Evolutionary conservation across 176 grass and related monocot genomes (phyloP).

Genomic region (Raddia distichophylla): DNA sequence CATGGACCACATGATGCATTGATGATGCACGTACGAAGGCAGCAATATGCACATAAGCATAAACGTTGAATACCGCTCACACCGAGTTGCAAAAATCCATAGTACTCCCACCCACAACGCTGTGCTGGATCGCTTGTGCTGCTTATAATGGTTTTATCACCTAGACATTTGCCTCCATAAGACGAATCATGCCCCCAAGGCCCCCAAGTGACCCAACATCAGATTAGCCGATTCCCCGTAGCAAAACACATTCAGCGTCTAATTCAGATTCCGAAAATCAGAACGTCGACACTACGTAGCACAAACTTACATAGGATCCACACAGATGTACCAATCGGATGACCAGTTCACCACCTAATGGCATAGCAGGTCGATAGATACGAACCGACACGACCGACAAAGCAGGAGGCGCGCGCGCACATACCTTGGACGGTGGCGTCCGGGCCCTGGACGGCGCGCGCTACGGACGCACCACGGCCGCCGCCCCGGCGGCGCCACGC

Average conservation of each 20-base stretch:
- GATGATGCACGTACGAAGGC: neutral
- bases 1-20: neutral
- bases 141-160: neutral
- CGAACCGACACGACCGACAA: neutral
- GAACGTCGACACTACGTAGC: neutral
- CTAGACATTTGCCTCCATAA: neutral
- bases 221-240: neutral
- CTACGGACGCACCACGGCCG: slow-evolving; percentile 30
- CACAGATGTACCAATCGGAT: neutral
- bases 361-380: slow-evolving; percentile 9
- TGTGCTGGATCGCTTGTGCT: too few relatives aligned
- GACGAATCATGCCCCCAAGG: neutral
- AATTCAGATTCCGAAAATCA: neutral
- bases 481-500: neutral
- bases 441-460: slow-evolving; percentile 50
- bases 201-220: neutral
- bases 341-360: neutral
- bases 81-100: neutral
- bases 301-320: neutral
- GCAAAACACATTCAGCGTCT: neutral
- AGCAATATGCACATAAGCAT: neutral
- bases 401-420: slow-evolving; percentile 20
- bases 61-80: neutral
- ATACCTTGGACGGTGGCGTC: slow-evolving; percentile 66
- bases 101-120: neutral